phyloP scores from a whole-genome alignment of 768 basidiomycete species.

The Boletus edulis region DNA sequence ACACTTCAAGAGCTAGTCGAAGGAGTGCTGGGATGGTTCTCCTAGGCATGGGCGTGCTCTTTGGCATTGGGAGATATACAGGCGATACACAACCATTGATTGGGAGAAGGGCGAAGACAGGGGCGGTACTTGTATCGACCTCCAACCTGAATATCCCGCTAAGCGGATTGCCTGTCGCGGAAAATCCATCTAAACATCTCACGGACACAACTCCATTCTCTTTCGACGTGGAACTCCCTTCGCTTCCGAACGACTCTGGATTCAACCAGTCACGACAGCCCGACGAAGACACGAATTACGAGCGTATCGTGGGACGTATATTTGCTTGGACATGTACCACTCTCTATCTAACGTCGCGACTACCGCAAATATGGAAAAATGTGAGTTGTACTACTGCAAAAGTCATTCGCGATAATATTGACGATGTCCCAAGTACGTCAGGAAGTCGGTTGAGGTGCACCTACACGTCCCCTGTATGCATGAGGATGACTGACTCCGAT shows the following conservation, averaged over 20 bases:
- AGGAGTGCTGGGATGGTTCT: slow-evolving; percentile 80
- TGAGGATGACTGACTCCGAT: slow-evolving; percentile 3
- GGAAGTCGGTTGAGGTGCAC: slow-evolving; percentile 84
- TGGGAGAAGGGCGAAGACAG: slow-evolving; percentile 36
- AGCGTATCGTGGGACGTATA: slow-evolving; percentile 81
- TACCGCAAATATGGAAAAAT: slow-evolving; percentile 99
- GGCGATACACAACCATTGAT: slow-evolving; percentile 29
- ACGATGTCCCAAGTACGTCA: slow-evolving; percentile 54
- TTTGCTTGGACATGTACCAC: slow-evolving; percentile 95
- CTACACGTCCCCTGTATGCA: background rate
- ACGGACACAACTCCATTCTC: background rate
- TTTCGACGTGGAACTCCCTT: slow-evolving; percentile 21
- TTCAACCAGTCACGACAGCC: slow-evolving; percentile 11
- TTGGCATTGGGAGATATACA: slow-evolving; percentile 58
- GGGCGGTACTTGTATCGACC: slow-evolving; percentile 43
- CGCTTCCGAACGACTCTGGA: background rate
- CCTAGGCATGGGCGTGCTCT: slow-evolving; percentile 71
- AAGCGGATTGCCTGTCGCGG: slow-evolving; percentile 10
- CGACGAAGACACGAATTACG: slow-evolving; percentile 30
- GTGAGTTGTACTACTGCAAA: slow-evolving; percentile 47
- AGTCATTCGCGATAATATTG: background rate
- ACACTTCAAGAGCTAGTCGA: slow-evolving; percentile 62
- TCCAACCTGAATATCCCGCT: background rate
- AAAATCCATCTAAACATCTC: slow-evolving; percentile 11
- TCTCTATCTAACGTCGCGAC: slow-evolving; percentile 86